Base-by-base conservation (phyloP, 352 stramenopile genomes). In the Thraustotheca clavata region DNA sequence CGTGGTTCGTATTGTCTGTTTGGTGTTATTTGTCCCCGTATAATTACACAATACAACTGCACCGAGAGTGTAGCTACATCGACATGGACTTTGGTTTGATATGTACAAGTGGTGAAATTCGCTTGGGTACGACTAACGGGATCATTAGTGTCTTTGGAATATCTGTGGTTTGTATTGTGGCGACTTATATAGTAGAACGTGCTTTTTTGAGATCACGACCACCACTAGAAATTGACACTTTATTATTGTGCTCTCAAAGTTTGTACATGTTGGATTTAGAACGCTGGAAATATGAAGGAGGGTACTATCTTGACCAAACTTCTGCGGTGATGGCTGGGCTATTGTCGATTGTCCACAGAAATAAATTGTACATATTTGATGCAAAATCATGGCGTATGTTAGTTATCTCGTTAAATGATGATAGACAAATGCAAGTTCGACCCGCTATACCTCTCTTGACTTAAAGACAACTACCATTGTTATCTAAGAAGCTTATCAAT, bases 321-420 rank as follows among this genome's bases (percentile, higher is more conserved):
- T 52, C 43, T 24, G 43, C 43, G 3, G 43, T 52, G 2, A 24
- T 52, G 24, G 43, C 43, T 11, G 43, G 43, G 2, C n/a, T 52
- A 24, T 18, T 52, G 43, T 20, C 9, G 16, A 18, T 52, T 31
- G 11, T 35, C 24, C 34, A 52, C 7, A 18, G 34, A 14, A 31
- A 52, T 7, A 9, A 3, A 24, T 52, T 52, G 43, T 50, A 54
- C 12, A 24, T 65, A n/a, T 46, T 43, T 14, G 57, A 65, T 20
- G 57, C 35, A 14, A 54, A 43, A 22, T 57, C 57, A n/a, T 43
- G 57, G 22, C 35, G 24, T 4, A 26, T 55, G 33, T 20, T 52
- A 31, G 43, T 52, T 12, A 3, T 31, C 43, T 18, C 43, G 12
- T 50, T 22, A 12, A 22, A 24, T 3, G 2, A 18, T 52, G 43